A percentile compares a stretch with the other conserved stretches of the same genome.
These are phyloP conservation scores for Rosa persica DNA, from an alignment of 306 rosid species.

Conservation along the genomic window DNA sequence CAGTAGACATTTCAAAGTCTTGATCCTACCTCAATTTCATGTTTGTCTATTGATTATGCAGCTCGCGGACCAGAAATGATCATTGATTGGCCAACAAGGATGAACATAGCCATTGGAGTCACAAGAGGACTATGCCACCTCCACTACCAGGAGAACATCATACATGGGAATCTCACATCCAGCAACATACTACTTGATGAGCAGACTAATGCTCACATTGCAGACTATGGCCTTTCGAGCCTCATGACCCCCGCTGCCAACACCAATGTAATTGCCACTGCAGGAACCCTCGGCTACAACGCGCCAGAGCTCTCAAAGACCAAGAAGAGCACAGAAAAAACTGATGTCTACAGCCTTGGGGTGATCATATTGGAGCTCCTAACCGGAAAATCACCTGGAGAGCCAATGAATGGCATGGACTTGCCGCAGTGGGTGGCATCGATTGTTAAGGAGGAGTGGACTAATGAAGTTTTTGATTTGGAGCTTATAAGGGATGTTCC, in stretches of 20 bases:
- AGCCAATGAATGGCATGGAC: conserved; percentile 75
- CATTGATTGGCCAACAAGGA: conserved; percentile 86
- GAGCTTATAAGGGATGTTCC: conserved; percentile 77
- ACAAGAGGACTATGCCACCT: conserved; percentile 55
- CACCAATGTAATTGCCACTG: conserved; percentile 77
- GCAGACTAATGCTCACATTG: conserved; percentile 59
- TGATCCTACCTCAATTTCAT: neutral
- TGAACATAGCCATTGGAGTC: conserved; percentile 72
- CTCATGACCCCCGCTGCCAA: conserved; percentile 80
- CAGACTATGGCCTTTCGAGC: conserved; percentile 80
- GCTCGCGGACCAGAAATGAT: conserved; percentile 71
- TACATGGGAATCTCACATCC: conserved; percentile 82
- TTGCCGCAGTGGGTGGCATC: conserved; percentile 95
- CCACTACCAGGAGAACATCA: conserved; percentile 57
- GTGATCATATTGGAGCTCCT: conserved; percentile 80
- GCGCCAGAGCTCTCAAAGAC: conserved; percentile 86
- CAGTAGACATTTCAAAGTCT: neutral
- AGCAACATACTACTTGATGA: conserved; percentile 71
- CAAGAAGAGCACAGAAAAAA: conserved; percentile 55
- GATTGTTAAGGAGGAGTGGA: conserved; percentile 84
- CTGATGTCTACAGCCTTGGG: conserved; percentile 75
- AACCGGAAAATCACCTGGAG: conserved; percentile 81
- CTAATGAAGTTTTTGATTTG: conserved; percentile 88
- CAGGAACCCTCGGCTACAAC: conserved; percentile 80
- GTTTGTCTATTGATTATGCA: conserved; percentile 16